These are phyloP conservation scores for Ambrosiella beaveri DNA, from an alignment of 2,329 filamentous ascomycete genomes.

Conservation along the genomic window DNA sequence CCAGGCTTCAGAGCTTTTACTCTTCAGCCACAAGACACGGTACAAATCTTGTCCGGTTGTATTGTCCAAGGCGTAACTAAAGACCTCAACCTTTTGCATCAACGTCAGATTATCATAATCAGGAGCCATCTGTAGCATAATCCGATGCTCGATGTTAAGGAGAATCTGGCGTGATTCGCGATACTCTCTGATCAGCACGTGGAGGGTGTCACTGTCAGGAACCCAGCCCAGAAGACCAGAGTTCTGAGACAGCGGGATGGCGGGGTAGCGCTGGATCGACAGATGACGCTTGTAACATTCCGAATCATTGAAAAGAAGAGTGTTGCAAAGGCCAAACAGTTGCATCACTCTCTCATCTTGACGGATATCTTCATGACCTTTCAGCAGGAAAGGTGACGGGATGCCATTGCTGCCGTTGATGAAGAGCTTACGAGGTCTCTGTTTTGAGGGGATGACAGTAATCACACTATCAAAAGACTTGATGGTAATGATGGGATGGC, in stretches of 20 bases:
- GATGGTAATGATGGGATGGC: constrained; percentile 63
- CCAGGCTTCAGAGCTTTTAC: constrained; percentile 95
- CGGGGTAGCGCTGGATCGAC: constrained; percentile 87
- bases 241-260: constrained; percentile 92
- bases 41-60: constrained; percentile 98
- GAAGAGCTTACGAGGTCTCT: constrained; percentile 77
- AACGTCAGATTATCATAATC: constrained; percentile 97
- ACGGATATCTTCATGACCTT: constrained; percentile 98
- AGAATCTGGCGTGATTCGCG: constrained; percentile 93
- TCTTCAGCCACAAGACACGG: constrained; percentile 95
- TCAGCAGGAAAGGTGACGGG: constrained; percentile 76
- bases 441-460: constrained; percentile 90
- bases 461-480: constrained; percentile 79
- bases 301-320: constrained; percentile 77
- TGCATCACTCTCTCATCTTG: constrained; percentile 99
- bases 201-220: constrained; percentile 90
- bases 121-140: constrained; percentile 99
- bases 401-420: constrained; percentile 78
- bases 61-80: constrained; percentile 96
- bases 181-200: constrained; percentile 93
- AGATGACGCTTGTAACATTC: constrained; percentile 96
- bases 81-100: constrained; percentile 99
- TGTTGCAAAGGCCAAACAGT: constrained; percentile 94
- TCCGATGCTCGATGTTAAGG: constrained; percentile 96
- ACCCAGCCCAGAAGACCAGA: constrained; percentile 94